phyloP scores from a whole-genome alignment of 164 flowering plant genomes.

The Kalanchoe fedtschenkoi region DNA sequence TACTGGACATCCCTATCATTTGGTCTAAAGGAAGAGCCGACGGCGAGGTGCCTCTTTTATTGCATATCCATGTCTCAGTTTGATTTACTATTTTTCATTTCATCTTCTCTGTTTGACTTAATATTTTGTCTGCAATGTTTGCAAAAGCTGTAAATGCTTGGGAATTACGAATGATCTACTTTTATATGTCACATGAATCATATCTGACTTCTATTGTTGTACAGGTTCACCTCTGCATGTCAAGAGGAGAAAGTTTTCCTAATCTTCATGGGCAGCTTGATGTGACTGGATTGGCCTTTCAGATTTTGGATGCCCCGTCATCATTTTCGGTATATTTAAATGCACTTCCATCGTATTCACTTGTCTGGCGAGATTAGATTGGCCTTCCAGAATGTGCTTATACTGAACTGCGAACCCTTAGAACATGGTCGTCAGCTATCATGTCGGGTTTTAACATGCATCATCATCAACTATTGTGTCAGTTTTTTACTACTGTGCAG shows the following conservation, averaged over 20 bases:
- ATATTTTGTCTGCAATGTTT: neutral
- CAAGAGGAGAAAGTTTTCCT: conserved; percentile 88
- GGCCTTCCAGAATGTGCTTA: neutral
- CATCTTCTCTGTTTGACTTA: neutral
- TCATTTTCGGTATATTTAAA: conserved; percentile 56
- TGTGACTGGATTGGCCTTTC: conserved; percentile 69
- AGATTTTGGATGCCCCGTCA: conserved; percentile 80
- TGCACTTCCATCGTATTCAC: conserved; percentile 7
- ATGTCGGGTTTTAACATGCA: neutral
- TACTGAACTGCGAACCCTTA: neutral
- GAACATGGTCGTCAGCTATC: neutral
- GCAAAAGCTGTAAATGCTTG: neutral
- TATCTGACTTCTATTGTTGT: conserved; percentile 1
- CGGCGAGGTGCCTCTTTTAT: conserved; percentile 87
- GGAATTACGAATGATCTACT: neutral
- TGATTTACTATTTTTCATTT: neutral
- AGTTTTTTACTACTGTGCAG: too few species aligned
- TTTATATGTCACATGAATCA: conserved; percentile 2
- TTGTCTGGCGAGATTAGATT: neutral
- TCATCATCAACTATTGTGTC: neutral
- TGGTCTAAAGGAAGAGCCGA: conserved; percentile 96
- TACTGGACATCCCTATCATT: conserved; percentile 81
- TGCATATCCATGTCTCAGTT: neutral
- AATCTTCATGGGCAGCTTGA: conserved; percentile 97
- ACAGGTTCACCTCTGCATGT: conserved; percentile 96